Evolutionary conservation across 75 land plant species (phyloP), one percentile per base, ranked within the genome.

Genomic region (Cryptomeria japonica): DNA sequence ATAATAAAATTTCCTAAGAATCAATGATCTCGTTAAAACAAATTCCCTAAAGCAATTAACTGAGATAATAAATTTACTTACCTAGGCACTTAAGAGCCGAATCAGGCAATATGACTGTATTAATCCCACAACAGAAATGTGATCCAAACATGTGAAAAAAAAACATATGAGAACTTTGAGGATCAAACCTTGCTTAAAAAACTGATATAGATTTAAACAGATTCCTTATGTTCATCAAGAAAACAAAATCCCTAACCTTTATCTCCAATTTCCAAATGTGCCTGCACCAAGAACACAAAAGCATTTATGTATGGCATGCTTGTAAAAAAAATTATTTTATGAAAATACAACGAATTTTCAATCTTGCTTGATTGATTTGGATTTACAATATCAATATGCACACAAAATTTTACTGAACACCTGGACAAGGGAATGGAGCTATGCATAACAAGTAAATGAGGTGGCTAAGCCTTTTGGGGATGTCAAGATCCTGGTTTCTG

Each of bases 61-160:
- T 75, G 32, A 38, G 53, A 3, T 84, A 13, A 39, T 42, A 49
- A 38, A 51, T 39, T 44, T 37, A 79, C 87, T 86, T 86, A 95
- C 97, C 94, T 77, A 97, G 95, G 77, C 92, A 93, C 86, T 94
- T 92, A 58, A 97, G 99, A 64, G 99, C 99, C 79, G 98, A 97
- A 34, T 94, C 93, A 86, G 99, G 99, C 99, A 97, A 94, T 86
- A 97, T 92, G 89, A 97, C 99, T 96, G 95, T 47, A 14, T 51
- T 87, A 92, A 42, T 77, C 47, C 49, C 9, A 85, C 72, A 22
- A 49, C 79, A 89, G 75, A 70, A n/a, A 37, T 87, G 25, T 34
- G 22, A 86, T 46, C n/a, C 87, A 51, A 41, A 73, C 46, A 53
- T 25, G 37, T 47, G 36, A 3, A 46, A 25, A 5, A n/a, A 86